Conservation (phyloP, 306 rosid species). For the Sicyos baderoa region DNA sequence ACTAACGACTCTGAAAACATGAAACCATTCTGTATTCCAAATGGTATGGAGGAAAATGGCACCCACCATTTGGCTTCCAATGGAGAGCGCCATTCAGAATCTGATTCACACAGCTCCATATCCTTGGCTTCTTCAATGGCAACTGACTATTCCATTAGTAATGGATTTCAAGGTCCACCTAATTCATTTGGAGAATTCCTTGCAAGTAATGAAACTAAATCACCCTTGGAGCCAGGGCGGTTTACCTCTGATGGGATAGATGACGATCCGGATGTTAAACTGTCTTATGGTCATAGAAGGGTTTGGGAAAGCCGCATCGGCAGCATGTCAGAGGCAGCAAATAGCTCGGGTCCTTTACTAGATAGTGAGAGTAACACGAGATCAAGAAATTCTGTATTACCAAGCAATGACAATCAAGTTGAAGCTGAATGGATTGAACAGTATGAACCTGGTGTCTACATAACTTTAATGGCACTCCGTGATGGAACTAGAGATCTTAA, state of each 20-base stretch:
- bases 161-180: slow-evolving; percentile 31
- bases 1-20: slow-evolving; percentile 49
- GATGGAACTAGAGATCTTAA: slow-evolving; percentile 79
- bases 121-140: slow-evolving; percentile 47
- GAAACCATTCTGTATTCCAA: slow-evolving; percentile 40
- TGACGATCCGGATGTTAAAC: slow-evolving; percentile 26
- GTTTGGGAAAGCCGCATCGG: slow-evolving; percentile 35
- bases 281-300: slow-evolving; percentile 38
- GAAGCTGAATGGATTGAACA: slow-evolving; percentile 92
- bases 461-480: slow-evolving; percentile 67
- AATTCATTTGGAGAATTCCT: slow-evolving; percentile 33
- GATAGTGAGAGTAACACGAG: slow-evolving; percentile 59
- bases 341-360: slow-evolving; percentile 49
- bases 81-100: slow-evolving; percentile 47
- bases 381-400: slow-evolving; percentile 36
- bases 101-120: slow-evolving; percentile 56
- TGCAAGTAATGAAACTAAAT: slow-evolving; percentile 39
- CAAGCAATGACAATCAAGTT: slow-evolving; percentile 38
- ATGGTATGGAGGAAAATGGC: slow-evolving; percentile 61
- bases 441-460: slow-evolving; percentile 89
- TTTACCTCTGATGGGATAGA: slow-evolving; percentile 34
- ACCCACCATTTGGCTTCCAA: slow-evolving; percentile 42
- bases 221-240: slow-evolving; percentile 29
- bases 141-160: slow-evolving; percentile 39
- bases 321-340: slow-evolving; percentile 42